phyloP scores from a whole-genome alignment of 352 stramenopile genomes.

The Phytophthora sojae region DNA sequence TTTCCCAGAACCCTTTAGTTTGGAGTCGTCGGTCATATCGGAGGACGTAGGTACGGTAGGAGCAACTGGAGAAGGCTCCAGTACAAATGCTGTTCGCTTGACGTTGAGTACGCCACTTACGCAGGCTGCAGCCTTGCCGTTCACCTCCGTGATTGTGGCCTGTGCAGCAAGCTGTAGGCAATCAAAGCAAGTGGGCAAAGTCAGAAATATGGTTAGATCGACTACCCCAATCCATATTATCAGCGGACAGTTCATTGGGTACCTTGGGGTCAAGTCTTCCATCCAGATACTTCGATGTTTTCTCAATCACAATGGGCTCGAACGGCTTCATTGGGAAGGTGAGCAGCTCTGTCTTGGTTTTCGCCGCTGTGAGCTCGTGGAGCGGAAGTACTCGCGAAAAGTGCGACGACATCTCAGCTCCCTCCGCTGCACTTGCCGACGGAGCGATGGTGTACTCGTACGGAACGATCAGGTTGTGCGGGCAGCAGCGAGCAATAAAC shows the following conservation, averaged over 20 bases:
- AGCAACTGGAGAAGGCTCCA: slow-evolving; percentile 40
- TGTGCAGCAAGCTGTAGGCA: slow-evolving; percentile 57
- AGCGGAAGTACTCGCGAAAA: slow-evolving; percentile 80
- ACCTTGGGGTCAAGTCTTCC: slow-evolving; percentile 78
- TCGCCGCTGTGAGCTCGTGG: slow-evolving; percentile 74
- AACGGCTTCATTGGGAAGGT: slow-evolving; percentile 78
- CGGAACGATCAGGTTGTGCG: slow-evolving; percentile 73
- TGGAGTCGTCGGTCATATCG: slow-evolving; percentile 21
- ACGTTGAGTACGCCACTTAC: slow-evolving; percentile 67
- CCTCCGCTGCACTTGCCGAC: slow-evolving; percentile 13
- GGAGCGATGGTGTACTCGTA: slow-evolving; percentile 60
- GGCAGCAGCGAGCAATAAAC: slow-evolving; percentile 81
- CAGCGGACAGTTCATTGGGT: slow-evolving; percentile 1
- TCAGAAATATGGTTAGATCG: not conserved
- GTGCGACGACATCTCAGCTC: slow-evolving; percentile 55
- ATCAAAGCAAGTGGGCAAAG: not conserved
- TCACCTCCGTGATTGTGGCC: slow-evolving; percentile 71
- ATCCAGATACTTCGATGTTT: slow-evolving; percentile 86
- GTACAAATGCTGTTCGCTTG: slow-evolving; percentile 66
- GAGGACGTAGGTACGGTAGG: slow-evolving; percentile 1
- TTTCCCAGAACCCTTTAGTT: slow-evolving; percentile 39
- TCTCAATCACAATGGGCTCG: slow-evolving; percentile 74
- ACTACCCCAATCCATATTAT: not conserved
- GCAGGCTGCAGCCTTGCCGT: slow-evolving; percentile 69
- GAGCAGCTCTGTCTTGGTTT: slow-evolving; percentile 73